phyloP scores from a whole-genome alignment of 1,139 yeast species.

The Zygosaccharomyces pseudobailii region DNA sequence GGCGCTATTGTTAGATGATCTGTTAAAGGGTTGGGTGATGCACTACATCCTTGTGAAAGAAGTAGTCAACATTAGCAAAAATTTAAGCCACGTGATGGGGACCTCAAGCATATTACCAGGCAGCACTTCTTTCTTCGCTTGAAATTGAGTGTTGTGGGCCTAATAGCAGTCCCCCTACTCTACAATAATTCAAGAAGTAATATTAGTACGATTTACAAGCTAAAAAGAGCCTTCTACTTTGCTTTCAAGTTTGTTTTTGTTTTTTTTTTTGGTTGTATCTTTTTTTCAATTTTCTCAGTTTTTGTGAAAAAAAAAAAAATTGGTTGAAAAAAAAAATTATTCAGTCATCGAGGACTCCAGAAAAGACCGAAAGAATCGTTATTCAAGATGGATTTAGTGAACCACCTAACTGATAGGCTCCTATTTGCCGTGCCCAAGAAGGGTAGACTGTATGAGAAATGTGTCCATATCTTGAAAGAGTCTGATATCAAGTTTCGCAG shows the following conservation, averaged over 20 bases:
- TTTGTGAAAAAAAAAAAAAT: background rate
- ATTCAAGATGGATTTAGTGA: constrained; percentile 79
- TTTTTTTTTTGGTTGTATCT: background rate
- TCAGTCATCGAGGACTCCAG: background rate
- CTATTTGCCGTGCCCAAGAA: constrained; percentile 96
- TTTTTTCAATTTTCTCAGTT: background rate
- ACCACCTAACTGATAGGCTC: constrained; percentile 86
- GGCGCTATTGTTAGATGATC: background rate
- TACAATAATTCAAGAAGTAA: too few species aligned
- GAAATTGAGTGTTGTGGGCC: too few species aligned
- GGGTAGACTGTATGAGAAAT: constrained; percentile 91
- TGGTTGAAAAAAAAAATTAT: background rate
- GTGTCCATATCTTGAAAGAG: constrained; percentile 74
- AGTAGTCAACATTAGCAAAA: background rate
- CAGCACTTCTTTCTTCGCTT: too few species aligned
- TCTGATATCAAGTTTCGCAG: constrained; percentile 91
- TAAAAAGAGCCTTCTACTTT: too few species aligned
- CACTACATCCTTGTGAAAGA: background rate
- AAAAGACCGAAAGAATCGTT: background rate
- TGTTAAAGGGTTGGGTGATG: background rate
- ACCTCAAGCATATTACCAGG: too few species aligned
- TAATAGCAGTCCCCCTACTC: too few species aligned
- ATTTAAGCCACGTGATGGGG: background rate
- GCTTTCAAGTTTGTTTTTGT: background rate
- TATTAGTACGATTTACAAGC: too few species aligned